phyloP scores from a whole-genome alignment of 2,329 filamentous ascomycete genomes.

The Orbilia ellipsospora region DNA sequence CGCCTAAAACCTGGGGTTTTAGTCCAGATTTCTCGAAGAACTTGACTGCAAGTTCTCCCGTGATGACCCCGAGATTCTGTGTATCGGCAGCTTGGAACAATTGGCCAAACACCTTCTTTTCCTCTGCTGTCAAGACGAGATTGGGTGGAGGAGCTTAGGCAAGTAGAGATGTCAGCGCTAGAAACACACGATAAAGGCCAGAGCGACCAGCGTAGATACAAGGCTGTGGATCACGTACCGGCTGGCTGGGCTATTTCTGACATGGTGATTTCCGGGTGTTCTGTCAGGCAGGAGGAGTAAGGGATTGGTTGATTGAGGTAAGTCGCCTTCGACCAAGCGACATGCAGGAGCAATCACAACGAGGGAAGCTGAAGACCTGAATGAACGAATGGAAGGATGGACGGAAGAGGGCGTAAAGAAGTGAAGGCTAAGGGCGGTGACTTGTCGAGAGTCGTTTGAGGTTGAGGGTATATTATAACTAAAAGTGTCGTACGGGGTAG shows the following conservation, averaged over 20 bases:
- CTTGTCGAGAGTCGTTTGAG: slow-evolving; percentile 17
- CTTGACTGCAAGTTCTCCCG: slow-evolving; percentile 93
- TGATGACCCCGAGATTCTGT: slow-evolving; percentile 90
- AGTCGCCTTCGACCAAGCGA: slow-evolving; percentile 44
- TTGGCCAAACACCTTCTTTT: slow-evolving; percentile 92
- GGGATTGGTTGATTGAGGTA: slow-evolving; percentile 24
- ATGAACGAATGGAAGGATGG: too few species aligned
- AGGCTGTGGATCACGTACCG: slow-evolving; percentile 28
- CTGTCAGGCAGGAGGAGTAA: slow-evolving; percentile 18
- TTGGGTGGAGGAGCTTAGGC: slow-evolving; percentile 34
- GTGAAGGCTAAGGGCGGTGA: slow-evolving; percentile 10
- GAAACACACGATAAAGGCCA: slow-evolving; percentile 5
- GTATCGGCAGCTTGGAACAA: slow-evolving; percentile 93
- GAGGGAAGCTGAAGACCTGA: too few species aligned
- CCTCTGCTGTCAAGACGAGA: slow-evolving; percentile 72
- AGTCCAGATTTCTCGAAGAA: slow-evolving; percentile 98
- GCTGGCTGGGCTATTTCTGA: slow-evolving; percentile 51
- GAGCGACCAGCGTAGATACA: slow-evolving; percentile 1
- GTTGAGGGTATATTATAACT: slow-evolving; percentile 14
- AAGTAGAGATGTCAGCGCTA: slow-evolving; percentile 18
- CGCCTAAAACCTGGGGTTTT: slow-evolving; percentile 83
- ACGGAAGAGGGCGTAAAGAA: too few species aligned
- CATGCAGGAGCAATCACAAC: slow-evolving; percentile 39
- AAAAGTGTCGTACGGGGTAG: slow-evolving; percentile 39
- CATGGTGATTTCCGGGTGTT: slow-evolving; percentile 33